A percentile compares a stretch with the other conserved stretches of the same genome.
Conservation (phyloP, 768 basidiomycete genomes). For the Hygrophoropsis aurantiaca region DNA sequence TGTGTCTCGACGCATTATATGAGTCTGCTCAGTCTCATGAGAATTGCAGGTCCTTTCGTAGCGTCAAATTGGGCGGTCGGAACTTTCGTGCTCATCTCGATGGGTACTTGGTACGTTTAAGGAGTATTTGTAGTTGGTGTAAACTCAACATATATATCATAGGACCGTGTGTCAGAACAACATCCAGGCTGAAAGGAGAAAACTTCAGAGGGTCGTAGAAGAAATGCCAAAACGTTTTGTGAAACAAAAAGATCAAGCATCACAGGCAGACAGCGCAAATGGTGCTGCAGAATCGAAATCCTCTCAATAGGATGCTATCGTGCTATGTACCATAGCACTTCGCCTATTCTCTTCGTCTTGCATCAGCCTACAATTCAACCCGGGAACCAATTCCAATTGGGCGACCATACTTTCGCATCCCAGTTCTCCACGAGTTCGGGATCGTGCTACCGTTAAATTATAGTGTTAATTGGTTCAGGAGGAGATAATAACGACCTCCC, state of each 20-base stretch:
- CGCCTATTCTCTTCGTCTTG: too few species aligned
- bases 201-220: slow-evolving; percentile 58
- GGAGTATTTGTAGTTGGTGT: slow-evolving; percentile 6
- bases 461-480: background rate
- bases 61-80: slow-evolving; percentile 82
- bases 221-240: slow-evolving; percentile 56
- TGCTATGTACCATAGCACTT: too few species aligned
- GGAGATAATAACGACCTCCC: background rate
- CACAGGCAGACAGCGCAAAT: background rate
- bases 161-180: slow-evolving; percentile 69
- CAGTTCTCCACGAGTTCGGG: slow-evolving; percentile 74
- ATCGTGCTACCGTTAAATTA: slow-evolving; percentile 48
- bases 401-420: slow-evolving; percentile 64
- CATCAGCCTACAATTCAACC: too few species aligned
- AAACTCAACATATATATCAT: slow-evolving; percentile 8
- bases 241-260: slow-evolving; percentile 36
- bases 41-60: slow-evolving; percentile 51
- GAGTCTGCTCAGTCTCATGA: slow-evolving; percentile 2
- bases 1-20: slow-evolving; percentile 34
- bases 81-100: slow-evolving; percentile 65
- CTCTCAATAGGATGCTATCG: background rate
- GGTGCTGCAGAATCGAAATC: background rate
- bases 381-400: slow-evolving; percentile 33
- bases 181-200: slow-evolving; percentile 51
- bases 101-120: slow-evolving; percentile 64